These are phyloP conservation scores for Pythium dissotocum DNA, from an alignment of 352 stramenopile genomes.

Conservation along the genomic window DNA sequence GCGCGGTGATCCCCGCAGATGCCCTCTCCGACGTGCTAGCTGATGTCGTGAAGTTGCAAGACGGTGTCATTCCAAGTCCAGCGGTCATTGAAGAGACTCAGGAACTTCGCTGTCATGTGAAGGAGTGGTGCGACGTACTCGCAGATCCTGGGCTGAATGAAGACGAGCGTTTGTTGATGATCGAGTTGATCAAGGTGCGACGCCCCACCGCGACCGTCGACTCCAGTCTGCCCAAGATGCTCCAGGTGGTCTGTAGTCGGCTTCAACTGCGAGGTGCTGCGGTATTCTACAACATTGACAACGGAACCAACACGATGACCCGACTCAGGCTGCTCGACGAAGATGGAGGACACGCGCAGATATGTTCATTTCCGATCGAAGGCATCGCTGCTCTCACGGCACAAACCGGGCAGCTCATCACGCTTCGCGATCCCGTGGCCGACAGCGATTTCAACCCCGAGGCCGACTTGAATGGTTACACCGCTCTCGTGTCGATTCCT, in stretches of 20 bases:
- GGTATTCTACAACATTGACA: constrained; percentile 4
- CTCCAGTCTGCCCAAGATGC: constrained; percentile 2
- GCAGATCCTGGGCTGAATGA: background rate
- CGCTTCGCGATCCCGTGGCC: background rate
- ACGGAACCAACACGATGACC: background rate
- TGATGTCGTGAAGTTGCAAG: background rate
- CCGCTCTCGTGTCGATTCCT: constrained; percentile 11
- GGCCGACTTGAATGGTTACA: background rate
- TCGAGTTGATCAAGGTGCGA: background rate
- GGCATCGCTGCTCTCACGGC: background rate
- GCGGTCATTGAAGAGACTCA: background rate
- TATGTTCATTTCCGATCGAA: background rate
- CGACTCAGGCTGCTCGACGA: background rate
- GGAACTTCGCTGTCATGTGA: constrained; percentile 3
- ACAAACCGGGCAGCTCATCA: background rate
- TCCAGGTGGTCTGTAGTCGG: constrained; percentile 2
- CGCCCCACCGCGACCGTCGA: background rate
- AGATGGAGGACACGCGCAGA: background rate
- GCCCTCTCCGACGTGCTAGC: background rate
- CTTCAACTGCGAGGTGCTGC: background rate
- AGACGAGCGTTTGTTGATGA: background rate
- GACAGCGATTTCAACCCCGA: background rate
- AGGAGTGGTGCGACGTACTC: background rate
- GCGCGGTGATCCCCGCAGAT: background rate
- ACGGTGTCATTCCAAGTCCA: background rate